These are phyloP conservation scores for Scutellaria baicalensis DNA, from an alignment of 257 asterid genomes.

Conservation along the genomic window DNA sequence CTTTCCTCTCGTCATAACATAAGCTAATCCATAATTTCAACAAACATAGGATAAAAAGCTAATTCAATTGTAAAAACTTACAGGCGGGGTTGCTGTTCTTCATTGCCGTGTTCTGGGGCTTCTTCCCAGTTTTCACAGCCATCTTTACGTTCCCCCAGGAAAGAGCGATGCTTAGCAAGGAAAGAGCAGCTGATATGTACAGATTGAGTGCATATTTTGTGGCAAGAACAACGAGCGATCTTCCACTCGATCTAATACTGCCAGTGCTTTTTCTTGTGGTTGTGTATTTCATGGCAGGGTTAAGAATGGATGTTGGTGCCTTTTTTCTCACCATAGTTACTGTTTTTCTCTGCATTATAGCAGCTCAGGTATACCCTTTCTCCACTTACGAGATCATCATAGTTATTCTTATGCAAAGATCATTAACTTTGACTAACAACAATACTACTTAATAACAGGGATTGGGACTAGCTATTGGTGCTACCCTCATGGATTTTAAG, in stretches of 20 bases:
- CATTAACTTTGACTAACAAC: background rate
- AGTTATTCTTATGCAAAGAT: background rate
- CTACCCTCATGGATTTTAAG: constrained; percentile 80
- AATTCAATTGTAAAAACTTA: background rate
- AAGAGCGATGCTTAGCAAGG: constrained; percentile 89
- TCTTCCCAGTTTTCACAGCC: constrained; percentile 92
- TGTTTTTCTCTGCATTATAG: constrained; percentile 79
- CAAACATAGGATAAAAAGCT: background rate
- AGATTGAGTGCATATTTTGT: constrained; percentile 85
- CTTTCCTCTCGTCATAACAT: background rate
- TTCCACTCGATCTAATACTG: constrained; percentile 85
- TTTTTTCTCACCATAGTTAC: constrained; percentile 76
- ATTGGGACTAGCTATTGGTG: constrained; percentile 85
- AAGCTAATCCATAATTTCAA: background rate
- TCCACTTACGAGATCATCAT: background rate
- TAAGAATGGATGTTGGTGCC: constrained; percentile 44
- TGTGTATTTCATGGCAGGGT: constrained; percentile 92
- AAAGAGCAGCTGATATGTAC: constrained; percentile 95
- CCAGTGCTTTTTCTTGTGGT: constrained; percentile 76
- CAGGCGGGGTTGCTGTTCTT: constrained; percentile 94
- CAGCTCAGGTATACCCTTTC: constrained; percentile 65
- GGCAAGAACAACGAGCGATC: constrained; percentile 84
- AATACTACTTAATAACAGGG: constrained; percentile 43
- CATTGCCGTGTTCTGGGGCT: constrained; percentile 96
- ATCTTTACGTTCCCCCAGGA: constrained; percentile 96